These are phyloP conservation scores for Diaporthe sp. DNA, from an alignment of 2,329 filamentous ascomycete species.

Conservation along the genomic window DNA sequence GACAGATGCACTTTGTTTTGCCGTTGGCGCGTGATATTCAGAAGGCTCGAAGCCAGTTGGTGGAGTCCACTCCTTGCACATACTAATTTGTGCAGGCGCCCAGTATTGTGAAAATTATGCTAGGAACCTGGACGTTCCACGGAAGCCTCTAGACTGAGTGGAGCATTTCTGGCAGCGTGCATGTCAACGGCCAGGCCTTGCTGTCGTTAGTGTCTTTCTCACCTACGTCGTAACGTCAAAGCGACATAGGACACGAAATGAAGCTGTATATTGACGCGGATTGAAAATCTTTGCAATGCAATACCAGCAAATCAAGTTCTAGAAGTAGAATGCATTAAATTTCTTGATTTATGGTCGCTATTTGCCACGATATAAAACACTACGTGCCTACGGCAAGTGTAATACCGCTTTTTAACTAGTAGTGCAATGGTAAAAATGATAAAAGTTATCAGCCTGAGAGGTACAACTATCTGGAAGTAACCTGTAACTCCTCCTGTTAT, in stretches of 20 bases:
- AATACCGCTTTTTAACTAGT: too few species aligned
- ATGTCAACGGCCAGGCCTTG: neutral
- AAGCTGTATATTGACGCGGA: neutral
- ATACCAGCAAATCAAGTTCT: neutral
- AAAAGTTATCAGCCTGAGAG: too few species aligned
- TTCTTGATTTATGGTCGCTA: neutral
- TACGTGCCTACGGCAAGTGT: too few species aligned
- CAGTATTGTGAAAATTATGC: neutral
- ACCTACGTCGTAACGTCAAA: neutral
- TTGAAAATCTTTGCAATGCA: too few species aligned
- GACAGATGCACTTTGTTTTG: neutral
- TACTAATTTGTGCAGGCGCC: neutral
- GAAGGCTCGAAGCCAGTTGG: fast-evolving
- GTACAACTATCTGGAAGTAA: too few species aligned
- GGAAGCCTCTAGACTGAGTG: neutral
- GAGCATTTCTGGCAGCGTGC: neutral
- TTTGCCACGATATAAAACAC: too few species aligned
- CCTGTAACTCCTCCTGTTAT: too few species aligned
- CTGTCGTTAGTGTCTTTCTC: neutral
- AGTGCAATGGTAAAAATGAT: too few species aligned
- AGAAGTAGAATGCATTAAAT: neutral
- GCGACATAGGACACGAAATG: neutral
- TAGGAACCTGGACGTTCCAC: neutral
- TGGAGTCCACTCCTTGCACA: neutral
- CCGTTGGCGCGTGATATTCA: neutral